Base-by-base conservation (phyloP, 768 basidiomycete genomes). In the Grammothele lineata region DNA sequence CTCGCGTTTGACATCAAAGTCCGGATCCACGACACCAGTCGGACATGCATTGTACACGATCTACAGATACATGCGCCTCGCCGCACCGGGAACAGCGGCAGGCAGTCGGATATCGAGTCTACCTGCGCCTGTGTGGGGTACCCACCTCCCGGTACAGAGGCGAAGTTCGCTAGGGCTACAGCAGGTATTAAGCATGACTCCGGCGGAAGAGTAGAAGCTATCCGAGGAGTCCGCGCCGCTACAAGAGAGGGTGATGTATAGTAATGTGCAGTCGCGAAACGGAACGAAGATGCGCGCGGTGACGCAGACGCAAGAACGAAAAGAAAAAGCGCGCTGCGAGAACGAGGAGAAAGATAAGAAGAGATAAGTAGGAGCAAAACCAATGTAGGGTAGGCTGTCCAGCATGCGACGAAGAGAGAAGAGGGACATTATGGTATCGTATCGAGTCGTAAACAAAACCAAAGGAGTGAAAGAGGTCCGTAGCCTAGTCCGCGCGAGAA, bases 331-430 rank as follows among this genome's bases (percentile, higher is more conserved):
- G 57, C 47, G 49, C 53, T 30, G 52, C 39, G 47, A 23, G 23
- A 21, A 27, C 35, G 42, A 45, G 33, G 5, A n/a, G 33, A 19
- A 35, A 36, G 39, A 38, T 34, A 17, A 17, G 41, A 42, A 51
- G 33, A 39, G 39, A 5, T 10, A 25, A 17, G 37, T 33, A 40
- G 32, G 27, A 48, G 38, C 15, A 45, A 40, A 36, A 30, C n/a
- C n/a, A 27, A 22, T 37, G 52, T 50, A 36, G 43, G 43, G 43
- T 57, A 57, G 57, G 37, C 47, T 57, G 57, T 57, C 57, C 57
- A 54, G 57, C 57, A 55, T 52, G 45, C 40, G 42, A 30, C 19
- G 39, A 44, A 36, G n/a, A 44, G 25, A 32, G 39, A 48, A 50
- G 33, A 34, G 37, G 33, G 34, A 40, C 15, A 2, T 23, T 23